These are phyloP conservation scores for Aspergillus sp. DNA, from an alignment of 2,329 filamentous ascomycete species.

Conservation along the genomic window DNA sequence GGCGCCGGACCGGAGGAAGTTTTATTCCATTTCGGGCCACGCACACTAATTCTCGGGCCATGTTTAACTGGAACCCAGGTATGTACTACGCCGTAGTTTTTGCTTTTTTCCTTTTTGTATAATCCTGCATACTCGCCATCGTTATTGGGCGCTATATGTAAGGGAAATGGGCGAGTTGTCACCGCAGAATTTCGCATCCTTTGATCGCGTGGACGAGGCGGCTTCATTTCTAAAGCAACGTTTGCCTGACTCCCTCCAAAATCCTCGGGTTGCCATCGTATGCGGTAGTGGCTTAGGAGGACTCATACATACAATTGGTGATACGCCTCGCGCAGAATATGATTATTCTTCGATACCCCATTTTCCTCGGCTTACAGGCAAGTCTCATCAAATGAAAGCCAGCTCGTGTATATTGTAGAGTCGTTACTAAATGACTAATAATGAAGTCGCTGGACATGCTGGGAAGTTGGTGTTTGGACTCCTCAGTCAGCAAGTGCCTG, in stretches of 20 bases:
- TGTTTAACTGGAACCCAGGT: no score
- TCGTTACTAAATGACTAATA: slow-evolving; percentile 6
- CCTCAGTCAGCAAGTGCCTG: slow-evolving; percentile 48
- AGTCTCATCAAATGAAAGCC: slow-evolving; percentile 1
- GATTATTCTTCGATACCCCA: slow-evolving; percentile 53
- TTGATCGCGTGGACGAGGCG: slow-evolving; percentile 40
- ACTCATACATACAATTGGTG: slow-evolving; percentile 49
- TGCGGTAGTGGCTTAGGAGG: slow-evolving; percentile 58
- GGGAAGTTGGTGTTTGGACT: slow-evolving; percentile 58
- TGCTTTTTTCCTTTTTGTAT: no score
- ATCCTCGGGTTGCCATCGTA: slow-evolving; percentile 53
- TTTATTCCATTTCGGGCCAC: no score
- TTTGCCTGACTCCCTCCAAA: slow-evolving; percentile 44
- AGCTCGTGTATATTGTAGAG: neutral
- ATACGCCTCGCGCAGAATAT: slow-evolving; percentile 44
- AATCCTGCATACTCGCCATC: no score
- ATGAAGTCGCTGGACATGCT: slow-evolving; percentile 50
- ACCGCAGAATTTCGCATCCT: slow-evolving; percentile 9
- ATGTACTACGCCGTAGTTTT: no score
- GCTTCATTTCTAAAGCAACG: slow-evolving; percentile 41
- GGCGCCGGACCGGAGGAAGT: no score
- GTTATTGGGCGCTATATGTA: no score
- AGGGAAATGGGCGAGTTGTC: no score
- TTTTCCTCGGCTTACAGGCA: slow-evolving; percentile 55
- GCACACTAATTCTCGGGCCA: no score